Evolutionary conservation across 2,329 filamentous ascomycete species (phyloP), one percentile per base, ranked within the genome.

Genomic region (Verticillium klebahnii): DNA sequence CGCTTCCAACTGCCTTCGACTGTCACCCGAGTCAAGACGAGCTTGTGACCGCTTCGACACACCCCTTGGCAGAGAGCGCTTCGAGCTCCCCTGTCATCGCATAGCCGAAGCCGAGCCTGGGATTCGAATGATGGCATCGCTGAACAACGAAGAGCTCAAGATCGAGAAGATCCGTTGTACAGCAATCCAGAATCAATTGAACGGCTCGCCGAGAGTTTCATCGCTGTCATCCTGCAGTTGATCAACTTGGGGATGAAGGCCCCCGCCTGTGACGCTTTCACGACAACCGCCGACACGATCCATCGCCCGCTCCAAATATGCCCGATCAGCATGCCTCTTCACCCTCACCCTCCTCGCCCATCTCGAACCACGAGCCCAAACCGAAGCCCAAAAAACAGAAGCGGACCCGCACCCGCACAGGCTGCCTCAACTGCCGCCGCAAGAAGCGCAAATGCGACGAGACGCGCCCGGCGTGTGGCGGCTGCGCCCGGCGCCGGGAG

Each of bases 361-460:
- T 15, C 25, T 32, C 31, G 9, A 54, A 12, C 36, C 19, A 9
- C 9, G n/a, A 12, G 19, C 23, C 37, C 25, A 19, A 19, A 25
- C 19, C 45, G 8, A 58, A 7, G 8, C 19, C 29, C 5, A 40
- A 55, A 40, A 65, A 64, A 57, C 58, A 66, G 60, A 74, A 74
- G 65, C 69, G 71, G 14, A 73, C 69, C 54, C 68, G 73, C 17
- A 75, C 73, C 15, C 67, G 73, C 29, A 74, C 72, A 5, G 73
- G 74, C 1, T 76, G 74, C 45, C 71, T 76, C 60, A 75, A 75
- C 62, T 76, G 74, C 32, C 73, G 74, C 8, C 72, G 73, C 39
- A 75, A 73, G 67, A 76, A 76, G 69, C 69, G 74, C 52, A 76
- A 75, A 62, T 76, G 74, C 61, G 74, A 77, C 59, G 75, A 77